Evolutionary conservation across 345 rosid genomes (phyloP), one percentile per base, ranked within the genome.

Genomic region (Crucihimalaya himalaica): DNA sequence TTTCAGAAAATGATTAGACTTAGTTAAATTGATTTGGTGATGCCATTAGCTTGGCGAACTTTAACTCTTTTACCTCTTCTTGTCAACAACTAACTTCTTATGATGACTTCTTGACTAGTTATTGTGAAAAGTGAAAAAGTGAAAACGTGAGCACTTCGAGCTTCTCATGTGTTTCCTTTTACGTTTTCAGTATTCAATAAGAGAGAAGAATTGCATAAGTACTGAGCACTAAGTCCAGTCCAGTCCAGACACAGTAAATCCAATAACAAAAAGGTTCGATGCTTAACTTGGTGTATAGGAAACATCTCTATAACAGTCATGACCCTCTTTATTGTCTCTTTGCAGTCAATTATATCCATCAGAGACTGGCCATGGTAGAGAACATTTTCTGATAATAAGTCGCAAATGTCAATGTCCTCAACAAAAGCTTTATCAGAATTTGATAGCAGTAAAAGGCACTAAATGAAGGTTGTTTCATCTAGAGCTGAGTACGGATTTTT

Each of bases 181-280:
- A n/a, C n/a, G n/a, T n/a, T n/a, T n/a, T n/a, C n/a, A n/a, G n/a
- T n/a, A n/a, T n/a, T n/a, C n/a, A n/a, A n/a, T 54, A 29, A 73
- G 31, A 55, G 34, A 10, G 39, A 34, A 8, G 11, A 43, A 63
- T 46, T 63, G 70, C 55, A 40, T 31, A 15, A 45, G 71, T 56
- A 73, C 51, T 58, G 66, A 65, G 72, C 66, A 73, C 66, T 46
- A 47, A 66, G 32, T 73, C 42, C 29, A 60, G n/a, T n/a, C n/a
- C n/a, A n/a, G 29, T 50, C 23, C 31, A 64, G 31, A 35, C 47
- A 73, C 66, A 73, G 57, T 56, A 55, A 42, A 6, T 56, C 71
- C 64, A 73, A 32, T 19, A 54, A 45, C 57, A 19, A 55, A n/a
- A 64, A 32, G 37, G 25, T 64, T 43, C 5, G 13, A 73, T 32